Evolutionary conservation across 2,329 filamentous ascomycete species (phyloP).

Genomic region (Aspergillus pseudoglaucus): DNA sequence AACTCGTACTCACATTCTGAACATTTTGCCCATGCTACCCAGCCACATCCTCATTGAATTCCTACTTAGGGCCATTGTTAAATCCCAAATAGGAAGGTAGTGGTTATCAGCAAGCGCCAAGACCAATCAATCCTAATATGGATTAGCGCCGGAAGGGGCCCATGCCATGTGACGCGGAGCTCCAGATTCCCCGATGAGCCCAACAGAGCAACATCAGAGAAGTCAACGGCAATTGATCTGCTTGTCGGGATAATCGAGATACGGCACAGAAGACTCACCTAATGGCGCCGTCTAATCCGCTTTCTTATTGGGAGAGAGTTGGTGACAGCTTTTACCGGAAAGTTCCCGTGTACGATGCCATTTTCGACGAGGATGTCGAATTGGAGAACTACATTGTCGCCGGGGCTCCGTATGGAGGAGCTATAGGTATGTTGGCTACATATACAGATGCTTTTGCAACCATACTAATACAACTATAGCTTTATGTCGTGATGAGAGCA

Average conservation of each 20-base stretch:
- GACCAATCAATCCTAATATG: neutral
- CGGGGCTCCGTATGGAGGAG: constrained; percentile 88
- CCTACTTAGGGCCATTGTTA: neutral
- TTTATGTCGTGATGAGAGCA: constrained; percentile 80
- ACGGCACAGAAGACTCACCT: constrained; percentile 6
- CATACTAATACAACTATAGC: constrained; percentile 45
- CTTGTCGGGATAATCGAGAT: constrained; percentile 8
- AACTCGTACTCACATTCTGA: too few relatives aligned
- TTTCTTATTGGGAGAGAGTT: constrained; percentile 88
- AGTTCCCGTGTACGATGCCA: constrained; percentile 81
- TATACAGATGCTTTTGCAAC: neutral
- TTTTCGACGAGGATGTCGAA: constrained; percentile 90
- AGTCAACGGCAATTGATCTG: neutral
- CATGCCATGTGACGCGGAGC: neutral
- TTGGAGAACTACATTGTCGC: constrained; percentile 89
- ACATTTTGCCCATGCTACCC: too few relatives aligned
- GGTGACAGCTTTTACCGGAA: constrained; percentile 95
- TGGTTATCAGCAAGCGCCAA: neutral
- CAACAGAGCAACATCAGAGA: neutral
- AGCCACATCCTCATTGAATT: too few relatives aligned
- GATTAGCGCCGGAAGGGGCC: neutral
- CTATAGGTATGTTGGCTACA: constrained; percentile 63
- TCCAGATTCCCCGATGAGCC: neutral
- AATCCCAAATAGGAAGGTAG: neutral
- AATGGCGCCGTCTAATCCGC: constrained; percentile 55